Percentiles rank a stretch among this genome's conserved stretches.
phyloP scores from a whole-genome alignment of 164 flowering plant genomes.

The Berberis thunbergii region DNA sequence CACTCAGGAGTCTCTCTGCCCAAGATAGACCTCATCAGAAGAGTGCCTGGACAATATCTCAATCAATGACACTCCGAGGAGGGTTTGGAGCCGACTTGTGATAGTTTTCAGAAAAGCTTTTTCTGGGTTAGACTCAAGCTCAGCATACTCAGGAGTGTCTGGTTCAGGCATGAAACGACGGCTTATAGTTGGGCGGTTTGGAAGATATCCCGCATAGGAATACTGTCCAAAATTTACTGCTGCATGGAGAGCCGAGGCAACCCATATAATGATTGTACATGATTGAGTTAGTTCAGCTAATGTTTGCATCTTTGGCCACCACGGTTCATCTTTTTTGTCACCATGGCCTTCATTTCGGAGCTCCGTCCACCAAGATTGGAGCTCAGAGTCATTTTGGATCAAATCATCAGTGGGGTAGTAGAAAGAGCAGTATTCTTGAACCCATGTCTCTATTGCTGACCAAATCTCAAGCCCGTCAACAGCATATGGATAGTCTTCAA shows the following conservation, averaged over 20 bases:
- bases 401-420: conserved; percentile 50
- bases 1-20: conserved; percentile 60
- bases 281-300: conserved; percentile 37
- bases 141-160: conserved; percentile 52
- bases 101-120: conserved; percentile 49
- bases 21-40: conserved; percentile 68
- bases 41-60: conserved; percentile 77
- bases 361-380: conserved; percentile 85
- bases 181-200: conserved; percentile 71
- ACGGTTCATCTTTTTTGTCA: conserved; percentile 56
- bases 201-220: no score
- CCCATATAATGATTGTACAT: conserved; percentile 11
- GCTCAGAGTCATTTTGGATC: conserved; percentile 48
- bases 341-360: conserved; percentile 66
- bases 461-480: conserved; percentile 85
- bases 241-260: no score
- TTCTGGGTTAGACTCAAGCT: conserved; percentile 57
- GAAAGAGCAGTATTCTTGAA: conserved; percentile 51
- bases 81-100: conserved; percentile 62
- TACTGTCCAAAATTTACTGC: no score
- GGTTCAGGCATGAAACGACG: conserved; percentile 78
- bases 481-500: conserved; percentile 82
- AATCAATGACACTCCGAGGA: conserved; percentile 63
- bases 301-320: conserved; percentile 77
- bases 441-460: conserved; percentile 77